Base-by-base conservation (phyloP, 2,329 filamentous ascomycete species). In the Fusarium abutilonis region DNA sequence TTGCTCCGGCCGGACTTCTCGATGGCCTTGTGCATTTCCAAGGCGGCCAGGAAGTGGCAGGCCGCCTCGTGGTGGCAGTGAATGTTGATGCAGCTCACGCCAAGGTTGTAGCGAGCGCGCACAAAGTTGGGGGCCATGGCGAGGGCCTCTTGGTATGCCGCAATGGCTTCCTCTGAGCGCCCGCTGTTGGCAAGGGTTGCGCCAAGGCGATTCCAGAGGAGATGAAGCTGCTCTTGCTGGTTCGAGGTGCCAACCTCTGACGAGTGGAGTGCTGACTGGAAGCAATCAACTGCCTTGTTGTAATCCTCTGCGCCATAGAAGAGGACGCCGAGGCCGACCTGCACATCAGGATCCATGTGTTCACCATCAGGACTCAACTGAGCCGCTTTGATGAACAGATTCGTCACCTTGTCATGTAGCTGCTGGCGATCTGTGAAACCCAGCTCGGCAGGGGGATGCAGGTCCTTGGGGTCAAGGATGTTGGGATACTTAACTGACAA, bases 271-370 rank as follows among this genome's bases (percentile, higher is more conserved):
- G 96, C 94, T 1, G 94, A 89, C 52, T 90, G 91, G 85, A 99
- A 99, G 82, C 96, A 99, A 80, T 99, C 95, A 34, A 99, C 94
- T 1, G 95, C 95, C 80, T 99, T 99, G 74, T 95, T 92, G 80
- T 97, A 98, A 74, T 98, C 94, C 77, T 99, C 95, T 28, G 92
- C 93, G 47, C 94, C 95, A 78, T 99, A 99, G 80, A 99, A 98
- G 14, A 99, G 85, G 5, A 99, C 95, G 32, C 96, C 96, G 2
- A 99, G 84, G 1, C 95, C 95, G 56, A 99, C 95, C 78, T 99
- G 96, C 8, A 99, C 95, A 74, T 99, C 95, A 0, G 95, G 95
- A 72, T 99, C 96, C 91, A 99, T 98, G 72, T 95, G 92, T 72
- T 93, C 92, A 59, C 94, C 95, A 44, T 92, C 89, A 0, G 95